A percentile compares a stretch with the other conserved stretches of the same genome.
These are phyloP conservation scores for Syzygium grande DNA, from an alignment of 345 rosid genomes.

Conservation along the genomic window DNA sequence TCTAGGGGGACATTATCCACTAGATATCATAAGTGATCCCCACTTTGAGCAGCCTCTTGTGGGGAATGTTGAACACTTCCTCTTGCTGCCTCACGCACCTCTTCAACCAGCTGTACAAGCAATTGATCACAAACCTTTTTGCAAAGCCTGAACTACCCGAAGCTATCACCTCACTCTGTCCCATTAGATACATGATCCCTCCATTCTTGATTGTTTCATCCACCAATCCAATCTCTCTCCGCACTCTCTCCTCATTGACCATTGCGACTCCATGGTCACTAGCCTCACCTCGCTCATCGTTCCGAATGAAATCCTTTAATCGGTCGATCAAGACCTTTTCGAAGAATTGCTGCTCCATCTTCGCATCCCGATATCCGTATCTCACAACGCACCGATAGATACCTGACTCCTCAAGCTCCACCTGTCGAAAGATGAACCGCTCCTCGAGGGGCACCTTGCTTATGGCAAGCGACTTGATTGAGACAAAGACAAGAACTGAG, in stretches of 20 bases:
- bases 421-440: constrained; percentile 13
- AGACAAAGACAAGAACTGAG: constrained; percentile 17
- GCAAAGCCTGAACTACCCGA: background rate
- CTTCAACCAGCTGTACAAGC: constrained; percentile 12
- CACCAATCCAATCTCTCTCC: constrained; percentile 1
- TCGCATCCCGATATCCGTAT: constrained; percentile 18
- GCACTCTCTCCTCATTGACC: background rate
- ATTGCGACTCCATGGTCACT: background rate
- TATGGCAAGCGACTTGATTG: constrained; percentile 19
- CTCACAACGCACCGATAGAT: constrained; percentile 22
- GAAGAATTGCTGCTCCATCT: constrained; percentile 11
- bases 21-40: constrained; percentile 24
- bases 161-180: constrained; percentile 17
- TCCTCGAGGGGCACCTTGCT: constrained; percentile 11
- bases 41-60: constrained; percentile 12
- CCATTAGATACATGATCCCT: constrained; percentile 18
- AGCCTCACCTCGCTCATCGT: background rate
- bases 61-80: constrained; percentile 17
- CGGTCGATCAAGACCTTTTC: constrained; percentile 8
- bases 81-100: constrained; percentile 16
- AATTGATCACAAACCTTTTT: constrained; percentile 11
- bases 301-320: constrained; percentile 8
- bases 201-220: constrained; percentile 3
- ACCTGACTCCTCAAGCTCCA: background rate
- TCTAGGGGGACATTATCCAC: background rate